Evolutionary conservation across 2,329 filamentous ascomycete genomes (phyloP).

Genomic region (Cercospora berteroae): DNA sequence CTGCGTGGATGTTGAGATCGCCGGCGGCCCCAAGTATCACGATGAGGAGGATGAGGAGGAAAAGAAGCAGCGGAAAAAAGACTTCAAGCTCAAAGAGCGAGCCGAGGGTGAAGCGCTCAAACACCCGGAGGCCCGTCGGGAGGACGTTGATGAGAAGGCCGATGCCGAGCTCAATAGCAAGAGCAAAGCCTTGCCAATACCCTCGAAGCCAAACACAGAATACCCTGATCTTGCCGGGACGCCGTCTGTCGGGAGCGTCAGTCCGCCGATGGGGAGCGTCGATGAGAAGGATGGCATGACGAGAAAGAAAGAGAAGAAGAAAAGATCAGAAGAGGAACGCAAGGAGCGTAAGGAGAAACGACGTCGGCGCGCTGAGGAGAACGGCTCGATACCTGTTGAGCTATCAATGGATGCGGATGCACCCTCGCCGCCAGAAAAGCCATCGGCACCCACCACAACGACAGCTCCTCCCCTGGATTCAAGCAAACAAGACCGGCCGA

Average conservation of each 20-base stretch:
- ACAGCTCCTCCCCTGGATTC: conserved; percentile 38
- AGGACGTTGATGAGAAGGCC: conserved; percentile 57
- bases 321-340: conserved; percentile 86
- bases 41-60: conserved; percentile 55
- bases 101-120: conserved; percentile 74
- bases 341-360: conserved; percentile 91
- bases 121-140: conserved; percentile 55
- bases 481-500: conserved; percentile 66
- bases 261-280: conserved; percentile 25
- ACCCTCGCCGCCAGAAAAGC: conserved; percentile 24
- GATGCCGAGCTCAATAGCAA: conserved; percentile 38
- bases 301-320: conserved; percentile 93
- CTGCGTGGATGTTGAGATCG: conserved; percentile 96
- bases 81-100: conserved; percentile 62
- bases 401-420: conserved; percentile 68
- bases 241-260: conserved; percentile 17
- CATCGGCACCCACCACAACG: conserved; percentile 32
- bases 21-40: conserved; percentile 74
- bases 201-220: background rate
- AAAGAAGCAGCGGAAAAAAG: conserved; percentile 59
- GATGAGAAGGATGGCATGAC: conserved; percentile 36
- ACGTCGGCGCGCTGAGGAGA: conserved; percentile 78
- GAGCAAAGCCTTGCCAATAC: conserved; percentile 28
- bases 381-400: conserved; percentile 82
- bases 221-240: conserved; percentile 3